Evolutionary conservation across 140 eudicot genomes (phyloP).

Genomic region (Senecio squalidus): DNA sequence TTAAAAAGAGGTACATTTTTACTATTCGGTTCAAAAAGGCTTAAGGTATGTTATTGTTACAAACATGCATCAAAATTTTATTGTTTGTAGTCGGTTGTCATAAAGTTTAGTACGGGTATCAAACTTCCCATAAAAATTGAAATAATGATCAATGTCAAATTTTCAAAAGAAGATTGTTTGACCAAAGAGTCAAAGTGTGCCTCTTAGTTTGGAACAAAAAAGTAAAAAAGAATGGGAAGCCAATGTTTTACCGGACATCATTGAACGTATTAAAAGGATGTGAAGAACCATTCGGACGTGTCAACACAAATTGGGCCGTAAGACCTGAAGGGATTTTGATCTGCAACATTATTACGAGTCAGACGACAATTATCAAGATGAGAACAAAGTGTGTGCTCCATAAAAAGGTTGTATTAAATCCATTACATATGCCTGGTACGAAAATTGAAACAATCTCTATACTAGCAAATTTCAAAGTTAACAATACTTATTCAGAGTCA

Average conservation of each 20-base stretch:
- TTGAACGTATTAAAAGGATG: slow-evolving; percentile 67
- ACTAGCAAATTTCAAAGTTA: too few species aligned
- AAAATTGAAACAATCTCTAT: too few species aligned
- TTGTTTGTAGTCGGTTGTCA: neutral
- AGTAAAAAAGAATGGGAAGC: slow-evolving; percentile 15
- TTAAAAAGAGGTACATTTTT: neutral
- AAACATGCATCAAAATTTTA: slow-evolving; percentile 9
- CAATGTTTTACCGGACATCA: slow-evolving; percentile 65
- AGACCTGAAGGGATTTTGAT: slow-evolving; percentile 83
- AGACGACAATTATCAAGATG: neutral
- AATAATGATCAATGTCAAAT: neutral
- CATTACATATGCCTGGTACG: too few species aligned
- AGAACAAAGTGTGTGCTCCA: neutral
- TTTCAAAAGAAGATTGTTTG: slow-evolving; percentile 3
- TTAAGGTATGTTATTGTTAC: neutral
- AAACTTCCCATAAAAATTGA: neutral
- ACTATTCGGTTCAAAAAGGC: slow-evolving; percentile 16
- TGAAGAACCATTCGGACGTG: slow-evolving; percentile 76
- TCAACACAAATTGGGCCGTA: slow-evolving; percentile 74
- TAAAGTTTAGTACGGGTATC: slow-evolving; percentile 3
- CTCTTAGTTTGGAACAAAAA: slow-evolving; percentile 1
- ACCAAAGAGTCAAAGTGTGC: slow-evolving; percentile 1
- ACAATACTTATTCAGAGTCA: too few species aligned
- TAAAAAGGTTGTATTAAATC: neutral
- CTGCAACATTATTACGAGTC: slow-evolving; percentile 40